Percentiles rank a stretch among this genome's conserved stretches.
Conservation (phyloP, 1,284 basidiomycete species). For the Trametes versicolor region DNA sequence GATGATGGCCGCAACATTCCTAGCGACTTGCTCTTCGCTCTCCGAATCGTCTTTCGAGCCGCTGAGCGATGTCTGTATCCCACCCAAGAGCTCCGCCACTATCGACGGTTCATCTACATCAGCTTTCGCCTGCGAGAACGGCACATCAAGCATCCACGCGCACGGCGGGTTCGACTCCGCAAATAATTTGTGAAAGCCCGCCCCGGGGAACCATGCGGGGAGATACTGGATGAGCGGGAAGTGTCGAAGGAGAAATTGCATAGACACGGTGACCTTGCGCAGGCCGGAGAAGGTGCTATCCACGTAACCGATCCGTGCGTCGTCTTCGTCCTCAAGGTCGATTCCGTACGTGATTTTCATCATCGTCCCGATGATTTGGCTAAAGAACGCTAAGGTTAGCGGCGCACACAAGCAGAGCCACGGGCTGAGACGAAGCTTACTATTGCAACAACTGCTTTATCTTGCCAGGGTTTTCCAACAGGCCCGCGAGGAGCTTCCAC, state of each 20-base stretch:
- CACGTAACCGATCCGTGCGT: constrained; percentile 25
- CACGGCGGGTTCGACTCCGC: not conserved
- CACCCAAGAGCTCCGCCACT: not conserved
- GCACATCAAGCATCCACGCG: not conserved
- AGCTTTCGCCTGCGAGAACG: constrained; percentile 3
- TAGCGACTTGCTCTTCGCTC: constrained; percentile 2
- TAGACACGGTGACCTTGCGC: constrained; percentile 15
- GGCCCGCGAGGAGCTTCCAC: constrained; percentile 10
- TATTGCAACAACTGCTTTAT: not conserved
- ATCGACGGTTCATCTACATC: not conserved
- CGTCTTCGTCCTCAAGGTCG: constrained; percentile 21
- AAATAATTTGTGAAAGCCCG: not conserved
- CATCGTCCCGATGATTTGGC: constrained; percentile 2
- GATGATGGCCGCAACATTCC: constrained; percentile 9
- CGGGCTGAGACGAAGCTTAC: not conserved
- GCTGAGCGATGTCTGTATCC: not conserved
- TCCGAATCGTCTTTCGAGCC: not conserved
- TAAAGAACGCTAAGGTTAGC: not conserved
- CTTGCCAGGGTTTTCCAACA: not conserved
- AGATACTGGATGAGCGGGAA: constrained; percentile 31
- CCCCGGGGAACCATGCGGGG: constrained; percentile 39
- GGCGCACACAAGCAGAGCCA: no score
- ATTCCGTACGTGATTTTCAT: constrained; percentile 32
- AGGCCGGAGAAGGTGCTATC: constrained; percentile 21
- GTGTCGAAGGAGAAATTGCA: constrained; percentile 22